Evolutionary conservation across 2,329 filamentous ascomycete species (phyloP).

Genomic region (Xylaria polymorpha): DNA sequence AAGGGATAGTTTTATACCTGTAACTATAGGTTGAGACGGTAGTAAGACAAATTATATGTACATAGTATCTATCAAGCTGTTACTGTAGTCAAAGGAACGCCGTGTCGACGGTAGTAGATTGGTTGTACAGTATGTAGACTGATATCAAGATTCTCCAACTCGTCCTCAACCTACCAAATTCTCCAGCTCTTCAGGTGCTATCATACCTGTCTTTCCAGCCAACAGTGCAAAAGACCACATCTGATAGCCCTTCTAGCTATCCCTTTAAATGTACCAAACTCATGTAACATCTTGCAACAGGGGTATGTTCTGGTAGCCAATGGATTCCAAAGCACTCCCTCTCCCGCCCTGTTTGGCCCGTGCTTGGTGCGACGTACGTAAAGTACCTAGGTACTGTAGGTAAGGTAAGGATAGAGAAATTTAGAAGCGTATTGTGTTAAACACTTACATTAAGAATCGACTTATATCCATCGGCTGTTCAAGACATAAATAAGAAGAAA

Average conservation of each 20-base stretch:
- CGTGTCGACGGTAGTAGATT: too few relatives aligned
- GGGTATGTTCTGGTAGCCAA: background rate
- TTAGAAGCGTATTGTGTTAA: background rate
- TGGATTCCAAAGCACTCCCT: background rate
- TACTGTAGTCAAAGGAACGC: too few relatives aligned
- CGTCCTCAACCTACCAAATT: background rate
- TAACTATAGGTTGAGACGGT: too few relatives aligned
- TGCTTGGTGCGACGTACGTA: background rate
- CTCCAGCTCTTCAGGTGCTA: background rate
- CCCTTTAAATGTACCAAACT: conserved; percentile 1
- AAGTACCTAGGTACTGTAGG: too few relatives aligned
- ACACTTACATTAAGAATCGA: background rate
- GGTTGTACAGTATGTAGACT: too few relatives aligned
- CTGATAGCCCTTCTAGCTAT: background rate
- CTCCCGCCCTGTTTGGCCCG: background rate
- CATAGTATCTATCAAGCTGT: too few relatives aligned
- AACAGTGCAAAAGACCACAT: too few relatives aligned
- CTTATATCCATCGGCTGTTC: too few relatives aligned
- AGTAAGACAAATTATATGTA: too few relatives aligned
- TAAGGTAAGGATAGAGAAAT: background rate
- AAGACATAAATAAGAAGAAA: too few relatives aligned
- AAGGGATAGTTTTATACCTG: too few relatives aligned
- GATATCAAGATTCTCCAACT: conserved; percentile 10
- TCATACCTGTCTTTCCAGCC: too few relatives aligned
- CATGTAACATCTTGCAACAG: background rate